Conservation (phyloP, 768 basidiomycete species). For the Tulasnella calospora region DNA sequence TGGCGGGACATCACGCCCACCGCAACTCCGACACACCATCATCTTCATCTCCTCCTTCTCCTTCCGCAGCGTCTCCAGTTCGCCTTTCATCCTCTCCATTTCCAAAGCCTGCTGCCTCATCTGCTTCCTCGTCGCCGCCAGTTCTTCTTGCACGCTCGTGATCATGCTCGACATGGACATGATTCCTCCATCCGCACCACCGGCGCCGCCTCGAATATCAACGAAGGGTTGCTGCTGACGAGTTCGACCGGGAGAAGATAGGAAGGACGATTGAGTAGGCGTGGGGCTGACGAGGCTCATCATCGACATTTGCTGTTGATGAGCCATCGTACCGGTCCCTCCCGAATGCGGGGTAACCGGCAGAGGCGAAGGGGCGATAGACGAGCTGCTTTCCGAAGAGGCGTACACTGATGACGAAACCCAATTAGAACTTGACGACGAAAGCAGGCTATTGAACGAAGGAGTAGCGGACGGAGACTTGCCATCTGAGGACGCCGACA, state of each 20-base stretch:
- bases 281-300: slow-evolving; percentile 8
- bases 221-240: neutral
- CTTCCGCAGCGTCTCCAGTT: neutral
- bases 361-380: neutral
- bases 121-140: slow-evolving; percentile 9
- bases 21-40: slow-evolving; percentile 2
- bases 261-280: neutral
- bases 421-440: neutral
- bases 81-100: slow-evolving; percentile 1
- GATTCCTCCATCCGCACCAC: neutral
- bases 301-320: slow-evolving; percentile 1
- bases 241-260: neutral
- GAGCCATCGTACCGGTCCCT: neutral
- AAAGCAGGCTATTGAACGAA: neutral
- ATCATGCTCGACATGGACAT: neutral
- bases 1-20: neutral
- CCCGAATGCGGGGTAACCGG: neutral
- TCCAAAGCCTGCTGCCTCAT: slow-evolving; percentile 5
- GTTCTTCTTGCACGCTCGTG: neutral
- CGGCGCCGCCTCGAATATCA: neutral
- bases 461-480: neutral
- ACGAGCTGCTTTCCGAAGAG: slow-evolving; percentile 5
- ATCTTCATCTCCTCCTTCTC: neutral
- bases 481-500: neutral
- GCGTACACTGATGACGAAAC: slow-evolving; percentile 1